Evolutionary conservation across 1,284 basidiomycete species (phyloP), one percentile per base, ranked within the genome.

Genomic region (Somion occarium): DNA sequence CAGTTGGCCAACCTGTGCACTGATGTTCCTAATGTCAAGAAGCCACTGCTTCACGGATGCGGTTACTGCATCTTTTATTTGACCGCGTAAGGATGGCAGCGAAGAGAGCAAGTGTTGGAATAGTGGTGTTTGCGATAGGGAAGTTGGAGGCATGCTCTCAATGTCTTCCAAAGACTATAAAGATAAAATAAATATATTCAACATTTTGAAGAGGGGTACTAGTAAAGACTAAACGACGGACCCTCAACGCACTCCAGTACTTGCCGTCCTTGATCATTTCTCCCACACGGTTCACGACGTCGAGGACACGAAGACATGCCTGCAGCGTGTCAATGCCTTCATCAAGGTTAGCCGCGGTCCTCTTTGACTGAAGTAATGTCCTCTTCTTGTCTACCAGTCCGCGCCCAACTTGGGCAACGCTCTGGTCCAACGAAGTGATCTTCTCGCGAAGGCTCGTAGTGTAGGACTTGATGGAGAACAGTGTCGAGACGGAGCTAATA

Each of bases 41-140:
- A 99, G 73, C 97, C 97, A 99, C 56, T 97, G 89, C 67, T 98
- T 99, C 73, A 94, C 89, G 5, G 94, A 92, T 0, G 93, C 88
- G 0, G 91, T 96, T 1, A 99, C 97, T 0, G 91, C 90, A 60
- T 91, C 88, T 65, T 95, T 93, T 64, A 99, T 91, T 59, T 93
- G 89, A 19, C 79, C 74, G 5, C 94, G 86, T 44, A 96, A 77
- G 1, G 93, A 94, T 1, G 97, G 97, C 24, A 99, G 73, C 0
- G 93, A 94, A 0, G 92, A 91, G 23, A 97, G 74, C 58, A 99
- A 79, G 70, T 97, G 88, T 49, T 91, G 88, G 58, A 95, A 96
- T 68, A 99, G 88, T 1, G 95, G 93, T 4, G 93, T 95, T 64
- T 95, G 90, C 3, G 93, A 91, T 49, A 98, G 75, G 0, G 90